Evolutionary conservation across 2,329 filamentous ascomycete genomes (phyloP), one percentile per base, ranked within the genome.

Genomic region (Cadophora sp.): DNA sequence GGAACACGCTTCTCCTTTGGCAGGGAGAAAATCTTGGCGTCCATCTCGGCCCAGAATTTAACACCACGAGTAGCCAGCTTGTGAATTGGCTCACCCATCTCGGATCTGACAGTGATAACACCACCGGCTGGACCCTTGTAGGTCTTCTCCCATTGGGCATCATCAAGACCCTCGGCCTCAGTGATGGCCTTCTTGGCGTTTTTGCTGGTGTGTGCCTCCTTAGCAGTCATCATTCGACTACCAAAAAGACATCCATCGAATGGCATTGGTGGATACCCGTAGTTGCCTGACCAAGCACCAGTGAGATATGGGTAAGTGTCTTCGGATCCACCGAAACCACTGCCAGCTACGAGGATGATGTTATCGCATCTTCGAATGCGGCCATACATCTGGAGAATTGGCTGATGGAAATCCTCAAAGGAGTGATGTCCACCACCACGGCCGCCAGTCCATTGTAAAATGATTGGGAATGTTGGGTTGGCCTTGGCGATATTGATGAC

Each of bases 81-180:
- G 84, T 99, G 96, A 70, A 99, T 99, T 6, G 96, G 96, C 84
- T 99, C 96, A 55, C 96, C 96, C 96, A 99, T 99, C 82, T 99
- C 96, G 1, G 96, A 99, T 71, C 94, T 89, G 59, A 99, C 96
- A 33, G 96, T 99, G 75, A 99, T 95, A 70, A 99, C 89, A 78
- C 96, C 96, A 75, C 96, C 96, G 66, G 94, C 91, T 30, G 94
- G 86, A 20, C 92, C 93, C 82, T 95, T 93, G 84, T 97, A 97
- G 5, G 93, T 96, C 81, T 94, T 90, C 81, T 97, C 94, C 94
- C 94, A 97, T 72, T 95, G 86, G 69, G 79, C 80, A 76, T 97
- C 94, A 60, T 91, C 91, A 43, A 97, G 84, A 78, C 94, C 94
- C 68, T 89, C 87, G 4, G 94, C 93, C 68, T 94, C 92, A 47